Conservation (phyloP, 139 green algal species). For the Deuterostichococcus epilithicus region DNA sequence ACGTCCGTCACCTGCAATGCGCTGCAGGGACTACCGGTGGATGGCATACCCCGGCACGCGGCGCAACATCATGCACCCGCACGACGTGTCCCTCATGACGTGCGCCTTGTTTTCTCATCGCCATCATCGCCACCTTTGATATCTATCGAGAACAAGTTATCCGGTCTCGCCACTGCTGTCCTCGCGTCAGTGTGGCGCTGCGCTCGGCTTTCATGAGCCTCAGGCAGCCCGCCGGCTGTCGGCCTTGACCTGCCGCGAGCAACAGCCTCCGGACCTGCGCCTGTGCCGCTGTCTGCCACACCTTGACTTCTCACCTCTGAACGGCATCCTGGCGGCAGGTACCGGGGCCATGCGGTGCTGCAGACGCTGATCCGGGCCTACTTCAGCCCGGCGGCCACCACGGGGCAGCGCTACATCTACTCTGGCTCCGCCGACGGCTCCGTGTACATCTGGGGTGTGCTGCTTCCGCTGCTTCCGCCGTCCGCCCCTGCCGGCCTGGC, state of each 20-base stretch:
- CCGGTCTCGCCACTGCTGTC: too few relatives aligned
- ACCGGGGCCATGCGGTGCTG: constrained; percentile 79
- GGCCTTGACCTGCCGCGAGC: too few relatives aligned
- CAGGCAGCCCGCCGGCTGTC: too few relatives aligned
- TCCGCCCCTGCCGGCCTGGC: too few relatives aligned
- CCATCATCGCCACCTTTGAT: too few relatives aligned
- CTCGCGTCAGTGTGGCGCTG: too few relatives aligned
- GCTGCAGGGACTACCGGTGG: constrained; percentile 55
- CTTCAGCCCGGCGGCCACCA: constrained; percentile 70
- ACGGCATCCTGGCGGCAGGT: constrained; percentile 24
- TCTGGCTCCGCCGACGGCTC: constrained; percentile 63
- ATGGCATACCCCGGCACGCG: constrained; percentile 72
- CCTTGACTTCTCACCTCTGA: too few relatives aligned
- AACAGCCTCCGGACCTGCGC: too few relatives aligned
- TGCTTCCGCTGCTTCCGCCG: neutral
- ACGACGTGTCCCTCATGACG: constrained; percentile 79
- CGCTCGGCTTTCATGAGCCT: too few relatives aligned
- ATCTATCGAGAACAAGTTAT: too few relatives aligned
- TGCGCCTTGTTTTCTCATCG: too few relatives aligned
- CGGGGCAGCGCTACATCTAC: constrained; percentile 91
- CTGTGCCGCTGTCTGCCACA: too few relatives aligned
- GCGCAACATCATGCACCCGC: constrained; percentile 70
- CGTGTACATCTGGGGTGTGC: constrained; percentile 61
- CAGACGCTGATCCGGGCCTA: constrained; percentile 92
- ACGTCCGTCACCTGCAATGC: neutral